Percentiles rank a stretch among this genome's conserved stretches.
Evolutionary conservation across 495 filamentous ascomycete genomes (phyloP).

Genomic region (Penicillium paradoxum): DNA sequence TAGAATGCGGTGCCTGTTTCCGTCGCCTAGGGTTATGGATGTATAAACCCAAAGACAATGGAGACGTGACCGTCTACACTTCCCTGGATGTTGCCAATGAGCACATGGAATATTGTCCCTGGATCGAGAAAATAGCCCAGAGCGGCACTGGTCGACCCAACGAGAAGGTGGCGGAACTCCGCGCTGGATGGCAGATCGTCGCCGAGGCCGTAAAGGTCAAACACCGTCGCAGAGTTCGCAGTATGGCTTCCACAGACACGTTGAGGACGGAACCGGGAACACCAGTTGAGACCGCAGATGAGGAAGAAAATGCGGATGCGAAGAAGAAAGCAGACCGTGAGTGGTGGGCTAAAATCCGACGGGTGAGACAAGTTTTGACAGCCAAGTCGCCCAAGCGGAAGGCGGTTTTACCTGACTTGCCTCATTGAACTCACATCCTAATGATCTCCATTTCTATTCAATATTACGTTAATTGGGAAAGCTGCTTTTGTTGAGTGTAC

Average conservation of each 20-base stretch:
- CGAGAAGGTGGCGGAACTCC: constrained; percentile 28
- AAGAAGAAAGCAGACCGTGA: constrained; percentile 44
- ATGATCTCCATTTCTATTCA: constrained; percentile 7
- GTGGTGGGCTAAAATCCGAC: constrained; percentile 49
- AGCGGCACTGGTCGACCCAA: constrained; percentile 36
- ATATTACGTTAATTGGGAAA: constrained; percentile 6
- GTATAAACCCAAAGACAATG: constrained; percentile 61
- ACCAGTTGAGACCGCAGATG: constrained; percentile 9
- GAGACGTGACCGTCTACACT: constrained; percentile 53
- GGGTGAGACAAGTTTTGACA: constrained; percentile 44
- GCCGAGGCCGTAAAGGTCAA: constrained; percentile 38
- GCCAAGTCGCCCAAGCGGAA: constrained; percentile 37
- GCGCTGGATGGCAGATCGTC: constrained; percentile 45
- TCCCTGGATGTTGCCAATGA: constrained; percentile 61
- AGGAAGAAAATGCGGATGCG: constrained; percentile 31
- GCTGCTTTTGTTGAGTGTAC: neutral
- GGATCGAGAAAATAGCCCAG: constrained; percentile 62
- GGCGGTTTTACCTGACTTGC: constrained; percentile 4
- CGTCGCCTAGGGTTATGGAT: constrained; percentile 90
- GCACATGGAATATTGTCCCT: constrained; percentile 79
- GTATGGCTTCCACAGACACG: constrained; percentile 21
- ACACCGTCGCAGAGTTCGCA: constrained; percentile 33
- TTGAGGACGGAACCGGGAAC: constrained; percentile 22
- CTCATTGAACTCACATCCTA: neutral
- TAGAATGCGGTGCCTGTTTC: constrained; percentile 78